Percentiles rank a stretch among this genome's conserved stretches.
Evolutionary conservation across 768 basidiomycete species (phyloP).

Genomic region (Lactarius psammicola): DNA sequence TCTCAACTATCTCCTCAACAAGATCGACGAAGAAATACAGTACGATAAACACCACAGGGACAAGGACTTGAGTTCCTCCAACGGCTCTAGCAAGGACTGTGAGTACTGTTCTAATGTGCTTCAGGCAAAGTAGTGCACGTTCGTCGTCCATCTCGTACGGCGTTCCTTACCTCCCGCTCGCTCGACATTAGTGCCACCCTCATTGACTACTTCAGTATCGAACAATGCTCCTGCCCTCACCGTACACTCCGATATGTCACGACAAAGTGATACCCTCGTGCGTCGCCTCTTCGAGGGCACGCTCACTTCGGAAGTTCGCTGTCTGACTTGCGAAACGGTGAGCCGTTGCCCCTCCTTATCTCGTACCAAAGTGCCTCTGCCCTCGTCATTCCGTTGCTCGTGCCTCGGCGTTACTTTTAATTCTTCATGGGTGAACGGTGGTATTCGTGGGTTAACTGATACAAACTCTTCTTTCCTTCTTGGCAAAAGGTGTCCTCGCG

Average conservation of each 20-base stretch:
- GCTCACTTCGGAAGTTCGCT: constrained; percentile 95
- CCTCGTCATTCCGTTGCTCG: constrained; percentile 8
- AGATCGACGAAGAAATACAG: constrained; percentile 90
- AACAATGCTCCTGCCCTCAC: constrained; percentile 38
- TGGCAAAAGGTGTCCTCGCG: constrained; percentile 49
- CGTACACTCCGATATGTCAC: constrained; percentile 44
- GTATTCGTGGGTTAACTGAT: constrained; percentile 32
- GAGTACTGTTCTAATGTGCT: constrained; percentile 37
- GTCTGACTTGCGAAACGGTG: constrained; percentile 96
- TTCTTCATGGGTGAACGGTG: background rate
- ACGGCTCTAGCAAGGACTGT: constrained; percentile 60
- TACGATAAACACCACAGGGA: constrained; percentile 50
- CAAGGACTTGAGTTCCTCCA: constrained; percentile 9
- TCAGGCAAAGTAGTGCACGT: background rate
- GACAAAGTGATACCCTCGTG: constrained; percentile 64
- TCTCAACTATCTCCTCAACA: constrained; percentile 90
- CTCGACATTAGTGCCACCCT: constrained; percentile 51
- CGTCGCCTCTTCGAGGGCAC: constrained; percentile 92
- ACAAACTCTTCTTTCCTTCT: constrained; percentile 1
- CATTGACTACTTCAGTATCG: constrained; percentile 54
- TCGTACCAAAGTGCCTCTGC: background rate
- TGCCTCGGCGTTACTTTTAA: constrained; percentile 10
- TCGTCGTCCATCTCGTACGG: background rate
- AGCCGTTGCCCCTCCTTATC: constrained; percentile 11
- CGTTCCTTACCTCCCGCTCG: constrained; percentile 10